These are phyloP conservation scores for Wilcoxina mikolae DNA, from an alignment of 495 filamentous ascomycete species.

Conservation along the genomic window DNA sequence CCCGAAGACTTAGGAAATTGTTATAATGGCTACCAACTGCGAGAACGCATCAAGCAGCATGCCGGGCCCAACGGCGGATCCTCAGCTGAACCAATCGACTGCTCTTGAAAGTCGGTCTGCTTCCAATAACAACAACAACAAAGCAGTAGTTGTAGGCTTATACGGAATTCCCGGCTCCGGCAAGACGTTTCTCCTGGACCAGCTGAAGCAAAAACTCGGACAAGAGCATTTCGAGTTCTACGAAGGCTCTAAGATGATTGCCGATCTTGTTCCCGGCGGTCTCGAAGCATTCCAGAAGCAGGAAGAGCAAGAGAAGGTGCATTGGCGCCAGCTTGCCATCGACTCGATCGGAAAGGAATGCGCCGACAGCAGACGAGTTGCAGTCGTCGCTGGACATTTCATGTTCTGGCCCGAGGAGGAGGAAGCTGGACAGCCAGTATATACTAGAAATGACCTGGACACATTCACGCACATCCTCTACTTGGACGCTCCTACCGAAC, in stretches of 20 bases:
- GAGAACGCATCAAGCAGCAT: too few species aligned
- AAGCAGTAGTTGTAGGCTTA: constrained; percentile 40
- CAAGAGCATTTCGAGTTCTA: constrained; percentile 35
- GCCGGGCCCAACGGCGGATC: too few species aligned
- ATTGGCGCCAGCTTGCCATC: constrained; percentile 38
- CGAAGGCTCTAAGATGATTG: constrained; percentile 42
- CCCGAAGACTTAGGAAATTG: too few species aligned
- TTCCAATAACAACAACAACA: constrained; percentile 24
- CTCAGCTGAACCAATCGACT: too few species aligned
- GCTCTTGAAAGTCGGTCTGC: constrained; percentile 16
- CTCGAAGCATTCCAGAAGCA: constrained; percentile 39
- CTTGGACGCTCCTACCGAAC: too few species aligned
- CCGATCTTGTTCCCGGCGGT: constrained; percentile 35
- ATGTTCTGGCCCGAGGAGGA: constrained; percentile 43
- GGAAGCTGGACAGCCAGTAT: too few species aligned
- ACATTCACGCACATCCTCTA: too few species aligned
- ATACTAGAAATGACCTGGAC: too few species aligned
- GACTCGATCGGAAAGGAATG: constrained; percentile 34
- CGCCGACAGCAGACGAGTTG: constrained; percentile 29
- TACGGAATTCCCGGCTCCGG: constrained; percentile 50
- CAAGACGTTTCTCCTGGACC: constrained; percentile 38
- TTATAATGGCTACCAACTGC: too few species aligned
- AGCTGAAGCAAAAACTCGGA: constrained; percentile 33
- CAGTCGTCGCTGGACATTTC: constrained; percentile 45
- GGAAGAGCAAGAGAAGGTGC: constrained; percentile 31